Base-by-base conservation (phyloP, 495 filamentous ascomycete species). In the Aspergillus heteromorphus region DNA sequence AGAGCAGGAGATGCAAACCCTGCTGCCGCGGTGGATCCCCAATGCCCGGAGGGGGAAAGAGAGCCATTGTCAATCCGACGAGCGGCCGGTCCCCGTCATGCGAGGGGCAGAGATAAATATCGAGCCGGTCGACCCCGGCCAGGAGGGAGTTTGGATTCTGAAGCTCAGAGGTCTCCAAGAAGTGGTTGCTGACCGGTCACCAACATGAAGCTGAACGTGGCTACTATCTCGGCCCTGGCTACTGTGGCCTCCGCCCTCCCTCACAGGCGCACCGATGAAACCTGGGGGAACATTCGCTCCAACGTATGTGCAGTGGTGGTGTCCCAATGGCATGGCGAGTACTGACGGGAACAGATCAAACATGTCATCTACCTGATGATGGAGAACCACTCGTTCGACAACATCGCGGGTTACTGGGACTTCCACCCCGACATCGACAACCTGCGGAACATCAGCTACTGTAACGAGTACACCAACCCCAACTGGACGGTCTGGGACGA, bases 371-470 rank as follows among this genome's bases (percentile, higher is more conserved):
- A 74, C 52, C 58, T 77, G 42, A 74, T 73, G 50, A 64, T 73
- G 53, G 73, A 75, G 54, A 78, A 76, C 47, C 72, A 73, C 57
- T 74, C 71, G 40, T 76, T 74, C 51, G 72, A 76, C 59, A 75
- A 73, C 59, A 72, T 76, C 36, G 71, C 66, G 16, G 69, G 71
- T 25, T 74, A 72, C 63, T 76, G 71, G 69, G 61, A 69, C 56
- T 72, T 73, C 53, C 61, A 72, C 55, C 63, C 62, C 0, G 66
- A 71, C 27, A 76, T 73, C 31, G 70, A 76, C 60, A 71, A 69
- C 54, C 62, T 74, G 19, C 61, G 59, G 53, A 68, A 69, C 45
- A 58, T 59, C 48, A 45, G 41, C 2, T 73, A 61, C 61, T 76
- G 72, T 61, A 76, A 76, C 50, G 66, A 71, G 45, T 73, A 71